Conservation (phyloP, 2,329 filamentous ascomycete species). For the Trichoderma endophyticum region DNA sequence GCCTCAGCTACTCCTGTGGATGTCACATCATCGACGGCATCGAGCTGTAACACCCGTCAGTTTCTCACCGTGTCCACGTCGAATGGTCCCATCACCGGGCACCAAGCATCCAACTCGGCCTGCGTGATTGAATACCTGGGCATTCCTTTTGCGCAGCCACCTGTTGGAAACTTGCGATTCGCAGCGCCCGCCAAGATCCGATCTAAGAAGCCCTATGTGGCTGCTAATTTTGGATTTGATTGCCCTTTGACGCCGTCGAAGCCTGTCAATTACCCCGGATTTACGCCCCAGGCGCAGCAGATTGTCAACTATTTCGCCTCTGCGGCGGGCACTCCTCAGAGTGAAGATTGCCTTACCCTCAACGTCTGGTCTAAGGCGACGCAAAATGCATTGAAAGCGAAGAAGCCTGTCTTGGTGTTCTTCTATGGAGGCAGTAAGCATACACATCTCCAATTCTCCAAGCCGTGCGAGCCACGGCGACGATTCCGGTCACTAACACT, state of each 20-base stretch:
- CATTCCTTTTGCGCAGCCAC: slow-evolving; percentile 40
- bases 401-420: slow-evolving; percentile 40
- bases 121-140: slow-evolving; percentile 39
- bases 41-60: slow-evolving; percentile 18
- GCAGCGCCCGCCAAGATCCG: slow-evolving; percentile 32
- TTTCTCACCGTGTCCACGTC: slow-evolving; percentile 31
- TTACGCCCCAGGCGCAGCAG: slow-evolving; percentile 31
- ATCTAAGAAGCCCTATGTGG: slow-evolving; percentile 21
- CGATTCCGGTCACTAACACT: neutral
- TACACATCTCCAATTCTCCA: neutral
- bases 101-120: slow-evolving; percentile 28
- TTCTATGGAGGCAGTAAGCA: slow-evolving; percentile 36
- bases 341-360: slow-evolving; percentile 38
- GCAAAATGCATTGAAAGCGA: slow-evolving; percentile 33
- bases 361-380: slow-evolving; percentile 37
- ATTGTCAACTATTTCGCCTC: slow-evolving; percentile 26
- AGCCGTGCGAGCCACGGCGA: neutral
- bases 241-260: slow-evolving; percentile 27
- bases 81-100: slow-evolving; percentile 35
- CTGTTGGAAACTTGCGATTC: slow-evolving; percentile 37
- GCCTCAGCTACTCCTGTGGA: neutral
- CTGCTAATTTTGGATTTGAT: slow-evolving; percentile 29
- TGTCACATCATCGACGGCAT: neutral
- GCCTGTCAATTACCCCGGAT: slow-evolving; percentile 26
- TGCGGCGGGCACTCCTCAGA: slow-evolving; percentile 25